phyloP scores from a whole-genome alignment of 164 flowering plant species.

The Berberis thunbergii region DNA sequence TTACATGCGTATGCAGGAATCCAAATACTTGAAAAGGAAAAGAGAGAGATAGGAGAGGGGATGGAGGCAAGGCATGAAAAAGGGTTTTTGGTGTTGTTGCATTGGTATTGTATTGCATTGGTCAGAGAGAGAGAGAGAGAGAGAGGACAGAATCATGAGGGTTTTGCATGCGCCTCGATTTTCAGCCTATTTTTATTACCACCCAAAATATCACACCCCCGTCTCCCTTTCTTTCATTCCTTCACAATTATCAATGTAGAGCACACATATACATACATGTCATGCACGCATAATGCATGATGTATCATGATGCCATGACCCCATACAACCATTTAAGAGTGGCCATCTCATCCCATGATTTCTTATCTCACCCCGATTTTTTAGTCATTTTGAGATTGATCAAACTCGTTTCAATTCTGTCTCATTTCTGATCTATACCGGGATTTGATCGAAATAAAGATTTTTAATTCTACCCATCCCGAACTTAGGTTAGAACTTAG shows the following conservation, averaged over 20 bases:
- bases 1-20: constrained; percentile 15
- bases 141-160: constrained; percentile 47
- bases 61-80: constrained; percentile 10
- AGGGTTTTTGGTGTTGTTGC: constrained; percentile 8
- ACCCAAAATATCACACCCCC: neutral
- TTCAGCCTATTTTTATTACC: constrained; percentile 3
- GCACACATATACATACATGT: neutral
- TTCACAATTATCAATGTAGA: neutral
- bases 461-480: too few relatives aligned
- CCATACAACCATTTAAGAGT: too few relatives aligned
- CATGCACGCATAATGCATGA: neutral
- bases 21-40: constrained; percentile 12
- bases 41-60: too few relatives aligned
- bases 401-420: too few relatives aligned
- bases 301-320: neutral
- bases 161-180: constrained; percentile 11
- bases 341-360: too few relatives aligned
- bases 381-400: too few relatives aligned
- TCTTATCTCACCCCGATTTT: too few relatives aligned
- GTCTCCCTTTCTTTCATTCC: too few relatives aligned
- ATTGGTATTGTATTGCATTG: too few relatives aligned
- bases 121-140: constrained; percentile 45
- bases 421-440: too few relatives aligned
- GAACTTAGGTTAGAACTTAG: too few relatives aligned
- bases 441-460: too few relatives aligned